Percentiles rank a stretch among this genome's conserved stretches.
Conservation (phyloP, 441 rosid species). For the Syzygium syzygioides region DNA sequence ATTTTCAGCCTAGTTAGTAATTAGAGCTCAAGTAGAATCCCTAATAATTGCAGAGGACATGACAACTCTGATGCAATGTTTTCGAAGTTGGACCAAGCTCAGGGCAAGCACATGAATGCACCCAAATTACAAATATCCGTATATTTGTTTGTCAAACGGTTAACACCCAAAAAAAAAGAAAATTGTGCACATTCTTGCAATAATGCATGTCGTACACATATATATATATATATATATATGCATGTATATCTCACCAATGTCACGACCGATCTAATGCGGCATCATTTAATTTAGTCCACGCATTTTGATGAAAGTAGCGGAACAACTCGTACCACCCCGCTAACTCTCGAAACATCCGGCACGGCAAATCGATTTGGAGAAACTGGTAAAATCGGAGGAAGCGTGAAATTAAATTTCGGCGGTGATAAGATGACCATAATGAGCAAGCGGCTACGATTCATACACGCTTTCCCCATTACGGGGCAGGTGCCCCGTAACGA, state of each 20-base stretch:
- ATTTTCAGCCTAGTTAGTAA: neutral
- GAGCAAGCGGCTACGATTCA: no score
- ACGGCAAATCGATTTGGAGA: neutral
- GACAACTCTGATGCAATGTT: neutral
- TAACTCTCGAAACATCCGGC: neutral
- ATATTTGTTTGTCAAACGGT: neutral
- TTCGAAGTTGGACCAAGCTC: neutral
- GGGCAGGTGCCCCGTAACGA: accelerated
- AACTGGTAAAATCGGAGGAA: neutral
- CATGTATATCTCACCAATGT: neutral
- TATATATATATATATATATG: no score
- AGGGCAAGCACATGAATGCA: neutral
- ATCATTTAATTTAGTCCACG: neutral
- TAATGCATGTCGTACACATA: neutral
- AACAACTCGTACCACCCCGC: neutral
- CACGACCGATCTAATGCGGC: accelerated
- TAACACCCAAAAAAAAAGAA: neutral
- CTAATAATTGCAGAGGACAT: neutral
- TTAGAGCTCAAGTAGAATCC: neutral
- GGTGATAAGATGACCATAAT: neutral
- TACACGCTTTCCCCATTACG: no score
- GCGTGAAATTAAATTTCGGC: accelerated
- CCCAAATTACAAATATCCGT: neutral
- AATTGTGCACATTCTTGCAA: neutral
- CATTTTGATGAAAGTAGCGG: accelerated